Conservation (phyloP, 768 basidiomycete species). For the Trametes punicea region DNA sequence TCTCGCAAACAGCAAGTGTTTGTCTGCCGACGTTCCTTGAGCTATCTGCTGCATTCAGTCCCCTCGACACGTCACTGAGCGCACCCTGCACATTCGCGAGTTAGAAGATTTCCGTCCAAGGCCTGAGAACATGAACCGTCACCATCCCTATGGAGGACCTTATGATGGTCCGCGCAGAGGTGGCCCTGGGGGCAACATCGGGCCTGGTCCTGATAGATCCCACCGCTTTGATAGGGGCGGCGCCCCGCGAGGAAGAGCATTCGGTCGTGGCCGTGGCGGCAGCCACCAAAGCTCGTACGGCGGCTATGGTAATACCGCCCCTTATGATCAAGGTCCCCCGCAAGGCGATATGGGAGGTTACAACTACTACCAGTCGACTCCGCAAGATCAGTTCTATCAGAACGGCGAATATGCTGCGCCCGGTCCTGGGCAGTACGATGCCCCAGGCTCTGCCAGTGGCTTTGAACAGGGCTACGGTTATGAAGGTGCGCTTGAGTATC, state of each 20-base stretch:
- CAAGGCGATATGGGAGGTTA: conserved; percentile 63
- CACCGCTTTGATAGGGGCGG: conserved; percentile 62
- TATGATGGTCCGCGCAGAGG: conserved; percentile 66
- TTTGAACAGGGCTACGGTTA: conserved; percentile 60
- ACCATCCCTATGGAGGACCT: conserved; percentile 78
- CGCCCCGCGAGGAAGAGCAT: conserved; percentile 43
- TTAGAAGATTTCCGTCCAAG: conserved; percentile 19
- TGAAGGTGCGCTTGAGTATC: conserved; percentile 85
- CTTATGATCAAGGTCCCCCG: conserved; percentile 66
- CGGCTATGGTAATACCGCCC: conserved; percentile 45
- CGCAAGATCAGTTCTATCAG: conserved; percentile 68
- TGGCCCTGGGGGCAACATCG: conserved; percentile 61
- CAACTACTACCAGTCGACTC: conserved; percentile 61
- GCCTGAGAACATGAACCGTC: conserved; percentile 69
- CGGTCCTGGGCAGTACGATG: conserved; percentile 44
- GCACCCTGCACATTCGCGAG: conserved; percentile 11
- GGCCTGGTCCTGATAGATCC: conserved; percentile 60
- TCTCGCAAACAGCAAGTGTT: neutral
- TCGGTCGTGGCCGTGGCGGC: conserved; percentile 33
- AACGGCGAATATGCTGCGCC: conserved; percentile 58
- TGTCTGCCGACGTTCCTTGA: neutral
- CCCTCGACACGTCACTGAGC: conserved; percentile 23
- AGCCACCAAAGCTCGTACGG: conserved; percentile 41
- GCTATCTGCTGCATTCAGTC: neutral
- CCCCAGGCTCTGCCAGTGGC: conserved; percentile 44